A percentile compares a stretch with the other conserved stretches of the same genome.
phyloP scores from a whole-genome alignment of 345 rosid genomes.

The Lenwebbia sp. region DNA sequence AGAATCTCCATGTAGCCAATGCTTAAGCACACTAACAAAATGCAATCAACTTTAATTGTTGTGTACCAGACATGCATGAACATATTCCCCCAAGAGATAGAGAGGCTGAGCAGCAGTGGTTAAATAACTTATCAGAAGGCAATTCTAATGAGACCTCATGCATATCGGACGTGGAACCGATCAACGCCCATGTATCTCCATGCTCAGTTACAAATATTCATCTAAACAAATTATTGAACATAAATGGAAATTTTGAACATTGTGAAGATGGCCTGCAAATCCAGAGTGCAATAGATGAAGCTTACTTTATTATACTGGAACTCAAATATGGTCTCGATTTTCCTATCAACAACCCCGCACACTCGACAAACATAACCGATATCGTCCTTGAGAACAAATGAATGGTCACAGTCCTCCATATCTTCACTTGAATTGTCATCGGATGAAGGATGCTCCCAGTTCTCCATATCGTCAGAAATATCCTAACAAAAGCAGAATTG shows the following conservation, averaged over 20 bases:
- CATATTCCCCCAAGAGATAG: background rate
- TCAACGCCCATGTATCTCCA: background rate
- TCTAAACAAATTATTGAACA: background rate
- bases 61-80: background rate
- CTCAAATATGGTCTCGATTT: slow-evolving; percentile 73
- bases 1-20: background rate
- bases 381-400: slow-evolving; percentile 75
- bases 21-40: background rate
- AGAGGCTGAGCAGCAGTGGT: background rate
- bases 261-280: background rate
- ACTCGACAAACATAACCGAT: slow-evolving; percentile 85
- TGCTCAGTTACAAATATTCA: background rate
- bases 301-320: slow-evolving; percentile 67
- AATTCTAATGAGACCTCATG: background rate
- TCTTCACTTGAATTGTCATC: slow-evolving; percentile 13
- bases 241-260: background rate
- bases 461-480: slow-evolving; percentile 10
- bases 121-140: background rate
- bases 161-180: background rate
- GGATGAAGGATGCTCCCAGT: slow-evolving; percentile 14
- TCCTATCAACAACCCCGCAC: slow-evolving; percentile 65
- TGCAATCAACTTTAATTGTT: background rate
- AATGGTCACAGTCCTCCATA: slow-evolving; percentile 53
- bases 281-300: background rate
- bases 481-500: slow-evolving; percentile 23